Conservation (phyloP, 2,329 filamentous ascomycete species). For the Verruconis gallopava region DNA sequence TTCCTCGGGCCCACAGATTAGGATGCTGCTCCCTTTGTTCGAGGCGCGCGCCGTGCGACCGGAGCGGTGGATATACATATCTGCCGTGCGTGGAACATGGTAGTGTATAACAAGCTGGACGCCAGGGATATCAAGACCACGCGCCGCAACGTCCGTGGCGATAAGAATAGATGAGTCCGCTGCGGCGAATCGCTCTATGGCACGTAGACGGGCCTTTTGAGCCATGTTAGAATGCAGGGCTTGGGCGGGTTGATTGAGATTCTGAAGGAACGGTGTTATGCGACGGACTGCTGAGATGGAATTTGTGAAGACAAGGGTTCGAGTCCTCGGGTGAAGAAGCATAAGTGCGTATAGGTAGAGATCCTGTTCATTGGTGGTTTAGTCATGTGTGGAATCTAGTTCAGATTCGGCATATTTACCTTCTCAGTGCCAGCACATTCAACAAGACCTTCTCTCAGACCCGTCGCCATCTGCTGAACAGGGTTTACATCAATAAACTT, state of each 20-base stretch:
- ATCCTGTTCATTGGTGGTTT: slow-evolving; percentile 41
- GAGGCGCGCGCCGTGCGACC: slow-evolving; percentile 83
- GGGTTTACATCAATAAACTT: slow-evolving; percentile 91
- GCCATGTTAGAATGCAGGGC: slow-evolving; percentile 88
- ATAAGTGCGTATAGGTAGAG: slow-evolving; percentile 84
- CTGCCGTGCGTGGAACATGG: slow-evolving; percentile 80
- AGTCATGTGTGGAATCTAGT: neutral
- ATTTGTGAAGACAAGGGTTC: slow-evolving; percentile 87
- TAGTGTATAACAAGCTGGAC: slow-evolving; percentile 91
- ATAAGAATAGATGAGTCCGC: slow-evolving; percentile 57
- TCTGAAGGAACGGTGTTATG: slow-evolving; percentile 70
- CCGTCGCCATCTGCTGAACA: slow-evolving; percentile 71
- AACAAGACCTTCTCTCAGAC: slow-evolving; percentile 76
- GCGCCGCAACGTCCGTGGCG: slow-evolving; percentile 85
- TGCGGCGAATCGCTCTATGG: slow-evolving; percentile 75
- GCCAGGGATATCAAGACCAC: slow-evolving; percentile 82
- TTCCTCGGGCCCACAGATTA: slow-evolving; percentile 87
- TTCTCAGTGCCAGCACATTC: slow-evolving; percentile 93
- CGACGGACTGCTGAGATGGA: slow-evolving; percentile 87
- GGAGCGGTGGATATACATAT: slow-evolving; percentile 90
- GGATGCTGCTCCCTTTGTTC: slow-evolving; percentile 63
- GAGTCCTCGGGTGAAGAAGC: slow-evolving; percentile 65
- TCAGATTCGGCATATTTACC: slow-evolving; percentile 33
- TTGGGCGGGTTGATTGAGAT: slow-evolving; percentile 62
- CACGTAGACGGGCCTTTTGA: slow-evolving; percentile 88